Evolutionary conservation across 371 early-diverging fungal genomes (phyloP).

Genomic region (Mucor plumbeus): DNA sequence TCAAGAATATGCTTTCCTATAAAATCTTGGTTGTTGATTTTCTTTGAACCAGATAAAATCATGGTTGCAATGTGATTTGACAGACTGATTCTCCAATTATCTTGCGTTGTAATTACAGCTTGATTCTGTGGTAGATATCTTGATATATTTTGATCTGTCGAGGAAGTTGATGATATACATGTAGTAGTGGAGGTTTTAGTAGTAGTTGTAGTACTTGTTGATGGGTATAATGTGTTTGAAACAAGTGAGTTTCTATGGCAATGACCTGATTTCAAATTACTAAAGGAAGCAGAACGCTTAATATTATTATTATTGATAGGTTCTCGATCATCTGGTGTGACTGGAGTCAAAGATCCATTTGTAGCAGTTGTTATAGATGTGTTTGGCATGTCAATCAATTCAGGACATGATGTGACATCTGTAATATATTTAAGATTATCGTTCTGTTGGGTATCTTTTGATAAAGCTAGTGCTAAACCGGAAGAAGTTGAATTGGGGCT

Average conservation of each 20-base stretch:
- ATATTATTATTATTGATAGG: constrained; percentile 3
- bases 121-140: constrained; percentile 67
- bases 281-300: constrained; percentile 10
- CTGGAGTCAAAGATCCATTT: constrained; percentile 11
- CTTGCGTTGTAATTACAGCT: constrained; percentile 68
- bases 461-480: constrained; percentile 8
- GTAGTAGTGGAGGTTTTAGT: neutral
- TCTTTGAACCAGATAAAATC: constrained; percentile 47
- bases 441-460: neutral
- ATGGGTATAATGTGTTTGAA: constrained; percentile 3
- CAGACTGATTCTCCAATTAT: constrained; percentile 60
- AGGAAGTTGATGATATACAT: neutral
- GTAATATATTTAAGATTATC: neutral
- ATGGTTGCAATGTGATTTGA: constrained; percentile 62
- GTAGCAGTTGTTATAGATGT: neutral
- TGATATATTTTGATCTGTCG: constrained; percentile 15
- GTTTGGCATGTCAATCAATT: constrained; percentile 16
- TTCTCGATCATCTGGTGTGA: constrained; percentile 23
- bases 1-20: constrained; percentile 57
- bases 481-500: constrained; percentile 10
- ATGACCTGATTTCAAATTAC: constrained; percentile 1
- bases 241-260: constrained; percentile 12
- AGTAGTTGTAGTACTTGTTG: neutral
- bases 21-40: constrained; percentile 23
- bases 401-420: constrained; percentile 3